Evolutionary conservation across 1,284 basidiomycete species (phyloP).

Genomic region (Irpex lacteus): DNA sequence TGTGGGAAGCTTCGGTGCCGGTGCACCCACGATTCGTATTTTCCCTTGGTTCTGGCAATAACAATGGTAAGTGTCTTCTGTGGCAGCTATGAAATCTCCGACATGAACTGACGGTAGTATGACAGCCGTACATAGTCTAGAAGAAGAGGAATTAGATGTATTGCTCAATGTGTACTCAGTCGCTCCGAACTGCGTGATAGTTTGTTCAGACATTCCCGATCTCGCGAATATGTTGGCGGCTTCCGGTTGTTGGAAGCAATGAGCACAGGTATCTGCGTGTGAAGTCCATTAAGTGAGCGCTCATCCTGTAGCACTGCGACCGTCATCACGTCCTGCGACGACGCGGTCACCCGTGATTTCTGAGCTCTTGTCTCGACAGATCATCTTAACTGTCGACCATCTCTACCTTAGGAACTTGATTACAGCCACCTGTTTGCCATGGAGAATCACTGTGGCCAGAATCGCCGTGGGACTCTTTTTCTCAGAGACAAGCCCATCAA

Average conservation of each 20-base stretch:
- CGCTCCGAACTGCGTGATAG: neutral
- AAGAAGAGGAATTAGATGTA: neutral
- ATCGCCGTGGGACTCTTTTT: neutral
- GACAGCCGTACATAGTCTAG: neutral
- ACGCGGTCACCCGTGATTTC: neutral
- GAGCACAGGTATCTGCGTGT: neutral
- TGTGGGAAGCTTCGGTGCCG: neutral
- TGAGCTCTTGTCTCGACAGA: neutral
- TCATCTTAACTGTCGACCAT: neutral
- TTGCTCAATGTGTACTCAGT: neutral
- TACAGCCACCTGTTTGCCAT: neutral
- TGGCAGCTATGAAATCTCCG: neutral
- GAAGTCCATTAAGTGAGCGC: neutral
- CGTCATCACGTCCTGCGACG: neutral
- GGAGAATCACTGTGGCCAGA: neutral
- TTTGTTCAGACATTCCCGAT: neutral
- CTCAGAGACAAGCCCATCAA: neutral
- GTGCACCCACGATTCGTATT: neutral
- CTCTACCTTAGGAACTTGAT: neutral
- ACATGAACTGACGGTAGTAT: neutral
- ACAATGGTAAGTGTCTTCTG: neutral
- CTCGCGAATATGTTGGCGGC: neutral
- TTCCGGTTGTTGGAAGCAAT: neutral
- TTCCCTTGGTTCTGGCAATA: neutral
- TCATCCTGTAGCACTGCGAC: neutral